Base-by-base conservation (phyloP, 2,329 filamentous ascomycete species). In the Talaromyces sp. region DNA sequence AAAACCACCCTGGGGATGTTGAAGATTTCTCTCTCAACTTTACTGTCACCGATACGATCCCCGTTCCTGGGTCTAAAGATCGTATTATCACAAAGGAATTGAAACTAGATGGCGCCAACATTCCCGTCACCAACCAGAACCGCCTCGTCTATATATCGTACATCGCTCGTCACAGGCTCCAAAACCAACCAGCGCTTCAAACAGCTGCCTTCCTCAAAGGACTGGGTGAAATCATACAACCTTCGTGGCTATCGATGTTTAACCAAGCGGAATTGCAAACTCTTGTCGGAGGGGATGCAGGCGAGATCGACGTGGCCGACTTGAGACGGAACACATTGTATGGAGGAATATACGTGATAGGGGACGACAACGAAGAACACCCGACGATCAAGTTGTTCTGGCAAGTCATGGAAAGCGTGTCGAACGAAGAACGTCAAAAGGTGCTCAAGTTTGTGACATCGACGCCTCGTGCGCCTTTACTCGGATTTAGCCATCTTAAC, bases 231-330 rank as follows among this genome's bases (percentile, higher is more conserved):
- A 96, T 99, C 71, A 95, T 99, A 66, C 89, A 93, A 62, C 93
- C 93, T 0, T 86, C 86, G 3, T 99, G 95, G 95, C 84, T 99
- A 4, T 92, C 89, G 69, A 98, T 99, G 95, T 99, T 99, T 81
- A 99, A 99, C 75, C 93, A 97, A 73, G 86, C 86, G 3, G 95
- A 99, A 74, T 84, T 99, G 4, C 95, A 98, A 77, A 95, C 91
- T 1, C 87, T 99, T 6, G 90, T 99, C 17, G 91, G 92, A 58
- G 95, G 95, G 51, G 92, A 96, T 68, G 88, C 87, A 30, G 88
- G 88, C 10, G 88, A 91, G 64, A 96, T 99, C 62, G 89, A 97
- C 70, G 84, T 99, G 39, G 86, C 89, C 30, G 95, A 99, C 73
- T 82, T 98, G 47, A 86, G 93, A 27, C 82, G 81, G 59, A 90